Percentiles rank a stretch among this genome's conserved stretches.
phyloP scores from a whole-genome alignment of 148 eudicot species.

The Fagopyrum homotropicum region DNA sequence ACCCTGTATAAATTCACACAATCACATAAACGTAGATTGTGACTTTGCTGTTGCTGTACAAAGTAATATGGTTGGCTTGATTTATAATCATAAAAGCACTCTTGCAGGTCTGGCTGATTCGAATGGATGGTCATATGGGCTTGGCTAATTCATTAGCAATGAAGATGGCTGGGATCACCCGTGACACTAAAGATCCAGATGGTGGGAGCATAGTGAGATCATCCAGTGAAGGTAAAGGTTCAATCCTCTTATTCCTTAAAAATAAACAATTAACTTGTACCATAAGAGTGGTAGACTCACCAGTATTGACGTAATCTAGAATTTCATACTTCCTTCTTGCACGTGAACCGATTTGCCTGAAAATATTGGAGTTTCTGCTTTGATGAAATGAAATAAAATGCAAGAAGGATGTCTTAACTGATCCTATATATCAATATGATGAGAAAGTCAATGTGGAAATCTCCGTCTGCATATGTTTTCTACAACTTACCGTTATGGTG shows the following conservation, averaged over 20 bases:
- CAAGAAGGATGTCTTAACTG: neutral
- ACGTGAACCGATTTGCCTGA: neutral
- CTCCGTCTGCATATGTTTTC: neutral
- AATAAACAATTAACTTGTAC: neutral
- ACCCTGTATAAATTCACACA: conserved; percentile 54
- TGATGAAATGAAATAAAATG: neutral
- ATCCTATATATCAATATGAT: neutral
- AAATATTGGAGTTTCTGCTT: neutral
- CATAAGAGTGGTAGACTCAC: neutral
- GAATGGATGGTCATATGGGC: conserved; percentile 98
- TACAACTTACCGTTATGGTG: neutral
- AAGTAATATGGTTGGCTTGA: neutral
- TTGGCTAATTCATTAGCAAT: conserved; percentile 87
- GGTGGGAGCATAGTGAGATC: conserved; percentile 64
- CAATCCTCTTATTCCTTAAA: neutral
- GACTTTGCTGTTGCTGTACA: neutral
- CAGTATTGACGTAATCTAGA: neutral
- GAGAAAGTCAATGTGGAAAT: neutral
- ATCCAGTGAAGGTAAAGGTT: conserved; percentile 46
- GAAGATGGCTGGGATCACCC: conserved; percentile 60
- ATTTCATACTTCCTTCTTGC: neutral
- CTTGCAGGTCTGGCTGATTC: conserved; percentile 71
- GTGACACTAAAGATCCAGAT: conserved; percentile 51
- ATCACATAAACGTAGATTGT: neutral
- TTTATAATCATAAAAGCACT: neutral